These are phyloP conservation scores for Penicillium sp. DNA, from an alignment of 2,329 filamentous ascomycete genomes.

Conservation along the genomic window DNA sequence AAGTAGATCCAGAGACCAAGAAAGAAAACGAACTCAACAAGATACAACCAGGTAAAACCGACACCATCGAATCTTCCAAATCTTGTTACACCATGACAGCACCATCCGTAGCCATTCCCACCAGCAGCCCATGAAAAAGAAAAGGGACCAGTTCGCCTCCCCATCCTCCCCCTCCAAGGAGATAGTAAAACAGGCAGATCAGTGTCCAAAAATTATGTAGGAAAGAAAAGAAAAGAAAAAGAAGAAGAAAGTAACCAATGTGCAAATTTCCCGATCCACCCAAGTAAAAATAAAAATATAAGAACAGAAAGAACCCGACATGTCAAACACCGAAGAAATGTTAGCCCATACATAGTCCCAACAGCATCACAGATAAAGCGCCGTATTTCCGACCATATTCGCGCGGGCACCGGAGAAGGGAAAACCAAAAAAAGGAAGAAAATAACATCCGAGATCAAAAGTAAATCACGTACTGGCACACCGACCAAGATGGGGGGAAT, in stretches of 20 bases:
- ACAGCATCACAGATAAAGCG: constrained; percentile 15
- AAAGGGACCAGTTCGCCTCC: no score
- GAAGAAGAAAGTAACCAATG: constrained; percentile 5
- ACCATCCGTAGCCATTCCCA: neutral
- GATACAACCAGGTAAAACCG: neutral
- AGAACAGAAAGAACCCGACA: constrained; percentile 6
- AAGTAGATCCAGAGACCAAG: neutral
- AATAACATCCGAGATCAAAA: neutral
- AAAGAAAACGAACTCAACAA: neutral
- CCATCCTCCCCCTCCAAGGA: neutral
- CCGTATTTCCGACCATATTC: constrained; percentile 15
- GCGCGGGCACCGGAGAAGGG: constrained; percentile 11
- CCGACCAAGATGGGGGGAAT: neutral
- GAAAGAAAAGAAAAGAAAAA: neutral
- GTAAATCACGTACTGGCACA: constrained; percentile 1
- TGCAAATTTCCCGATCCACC: constrained; percentile 6
- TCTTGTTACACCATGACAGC: neutral
- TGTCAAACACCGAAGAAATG: constrained; percentile 19
- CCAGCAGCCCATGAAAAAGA: no score
- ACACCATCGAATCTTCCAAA: neutral
- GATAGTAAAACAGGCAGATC: constrained; percentile 12
- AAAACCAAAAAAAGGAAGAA: neutral
- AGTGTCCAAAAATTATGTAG: constrained; percentile 8
- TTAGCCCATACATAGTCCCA: constrained; percentile 8
- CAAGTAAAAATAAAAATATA: neutral